A percentile compares a stretch with the other conserved stretches of the same genome.
These are phyloP conservation scores for Mycena sp. DNA, from an alignment of 1,284 basidiomycete genomes.

Conservation along the genomic window DNA sequence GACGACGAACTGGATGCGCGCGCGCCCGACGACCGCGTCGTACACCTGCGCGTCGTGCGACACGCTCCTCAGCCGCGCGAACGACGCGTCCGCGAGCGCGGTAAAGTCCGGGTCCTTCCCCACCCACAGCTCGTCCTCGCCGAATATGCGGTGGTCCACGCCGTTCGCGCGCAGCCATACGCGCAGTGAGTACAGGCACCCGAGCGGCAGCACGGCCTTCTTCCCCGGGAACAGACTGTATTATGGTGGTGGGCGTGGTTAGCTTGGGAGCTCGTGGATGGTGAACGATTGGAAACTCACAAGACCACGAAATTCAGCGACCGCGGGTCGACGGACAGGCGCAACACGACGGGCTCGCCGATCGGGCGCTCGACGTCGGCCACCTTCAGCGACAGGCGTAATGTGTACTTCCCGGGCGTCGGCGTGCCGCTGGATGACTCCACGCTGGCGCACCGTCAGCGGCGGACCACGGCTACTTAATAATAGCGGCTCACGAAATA, in stretches of 20 bases:
- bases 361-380: constrained; percentile 62
- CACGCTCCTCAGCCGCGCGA: constrained; percentile 54
- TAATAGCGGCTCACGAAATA: constrained; percentile 51
- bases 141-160: constrained; percentile 66
- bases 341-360: constrained; percentile 54
- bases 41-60: constrained; percentile 57
- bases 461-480: neutral
- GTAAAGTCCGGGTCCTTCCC: constrained; percentile 68
- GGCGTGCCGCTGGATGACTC: constrained; percentile 56
- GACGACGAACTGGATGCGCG: constrained; percentile 59
- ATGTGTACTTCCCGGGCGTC: constrained; percentile 54
- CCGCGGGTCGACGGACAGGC: constrained; percentile 59
- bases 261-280: too few species aligned
- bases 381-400: constrained; percentile 60
- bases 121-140: constrained; percentile 67
- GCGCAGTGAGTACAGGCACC: constrained; percentile 60
- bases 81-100: constrained; percentile 61
- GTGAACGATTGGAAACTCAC: too few species aligned
- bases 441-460: constrained; percentile 48
- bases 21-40: constrained; percentile 59
- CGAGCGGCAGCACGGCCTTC: constrained; percentile 53
- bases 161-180: constrained; percentile 65
- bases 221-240: constrained; percentile 65
- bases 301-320: constrained; percentile 65
- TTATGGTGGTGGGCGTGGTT: neutral